A percentile compares a stretch with the other conserved stretches of the same genome.
These are phyloP conservation scores for Globisporangium okanoganense DNA, from an alignment of 352 stramenopile species.

Conservation along the genomic window DNA sequence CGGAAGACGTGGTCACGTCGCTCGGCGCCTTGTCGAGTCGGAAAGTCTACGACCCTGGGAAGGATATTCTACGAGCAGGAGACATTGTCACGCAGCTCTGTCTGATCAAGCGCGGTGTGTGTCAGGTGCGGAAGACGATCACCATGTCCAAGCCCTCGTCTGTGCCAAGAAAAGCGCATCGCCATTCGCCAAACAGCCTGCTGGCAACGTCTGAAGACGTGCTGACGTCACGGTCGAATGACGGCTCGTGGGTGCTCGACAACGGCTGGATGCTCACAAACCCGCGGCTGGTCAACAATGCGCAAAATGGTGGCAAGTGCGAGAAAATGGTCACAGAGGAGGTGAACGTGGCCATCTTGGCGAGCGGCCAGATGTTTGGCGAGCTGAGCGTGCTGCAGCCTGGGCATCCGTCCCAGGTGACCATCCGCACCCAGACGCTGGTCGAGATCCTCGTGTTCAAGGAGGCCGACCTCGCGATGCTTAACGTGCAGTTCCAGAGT, in stretches of 20 bases:
- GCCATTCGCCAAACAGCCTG: neutral
- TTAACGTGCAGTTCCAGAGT: constrained; percentile 68
- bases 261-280: constrained; percentile 83
- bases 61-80: constrained; percentile 43
- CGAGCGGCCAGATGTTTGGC: constrained; percentile 68
- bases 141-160: constrained; percentile 16
- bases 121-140: constrained; percentile 62
- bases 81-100: constrained; percentile 63
- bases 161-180: neutral
- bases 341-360: constrained; percentile 54
- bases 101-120: constrained; percentile 66
- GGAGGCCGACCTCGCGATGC: constrained; percentile 41
- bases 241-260: constrained; percentile 74
- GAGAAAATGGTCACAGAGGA: constrained; percentile 29
- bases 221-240: constrained; percentile 30
- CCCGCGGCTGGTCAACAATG: constrained; percentile 53
- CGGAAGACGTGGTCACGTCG: constrained; percentile 41
- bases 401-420: constrained; percentile 56
- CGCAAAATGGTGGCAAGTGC: constrained; percentile 20
- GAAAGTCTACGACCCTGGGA: constrained; percentile 50
- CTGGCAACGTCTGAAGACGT: constrained; percentile 10
- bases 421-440: constrained; percentile 55
- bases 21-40: constrained; percentile 44
- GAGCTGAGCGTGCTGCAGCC: constrained; percentile 69
- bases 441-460: constrained; percentile 62